These are phyloP conservation scores for Fraxinus sp. DNA, from an alignment of 305 asterid species.

Conservation along the genomic window DNA sequence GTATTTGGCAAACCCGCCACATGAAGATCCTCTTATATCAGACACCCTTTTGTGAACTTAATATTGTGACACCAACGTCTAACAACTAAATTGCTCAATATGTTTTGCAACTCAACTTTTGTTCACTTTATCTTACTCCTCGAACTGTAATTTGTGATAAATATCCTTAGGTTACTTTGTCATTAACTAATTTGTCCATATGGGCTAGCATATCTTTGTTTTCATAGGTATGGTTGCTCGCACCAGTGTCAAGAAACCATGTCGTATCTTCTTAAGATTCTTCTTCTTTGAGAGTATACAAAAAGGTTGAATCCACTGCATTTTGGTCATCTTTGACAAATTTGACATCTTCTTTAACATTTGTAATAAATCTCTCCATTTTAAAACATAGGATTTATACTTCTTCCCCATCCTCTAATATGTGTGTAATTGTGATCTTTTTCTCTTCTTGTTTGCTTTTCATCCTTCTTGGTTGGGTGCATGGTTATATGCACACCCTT, in stretches of 20 bases:
- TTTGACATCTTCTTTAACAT: not conserved
- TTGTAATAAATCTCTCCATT: not conserved
- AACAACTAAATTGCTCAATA: not conserved
- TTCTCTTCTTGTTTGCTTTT: not conserved
- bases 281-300: not conserved
- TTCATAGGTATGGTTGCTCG: not conserved
- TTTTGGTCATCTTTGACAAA: not conserved
- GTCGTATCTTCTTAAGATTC: not conserved
- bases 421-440: not conserved
- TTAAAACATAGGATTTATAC: not conserved
- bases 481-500: not conserved
- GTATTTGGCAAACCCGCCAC: not conserved
- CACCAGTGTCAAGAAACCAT: not conserved
- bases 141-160: not conserved
- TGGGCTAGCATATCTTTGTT: not conserved
- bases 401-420: not conserved
- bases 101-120: not conserved
- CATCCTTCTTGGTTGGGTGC: not conserved
- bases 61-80: not conserved
- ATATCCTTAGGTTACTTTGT: not conserved
- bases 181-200: not conserved
- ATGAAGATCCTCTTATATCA: not conserved
- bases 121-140: not conserved
- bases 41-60: not conserved
- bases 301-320: not conserved